A percentile compares a stretch with the other conserved stretches of the same genome.
phyloP scores from a whole-genome alignment of 78 protist species.

The Polysphondylium violaceum region DNA sequence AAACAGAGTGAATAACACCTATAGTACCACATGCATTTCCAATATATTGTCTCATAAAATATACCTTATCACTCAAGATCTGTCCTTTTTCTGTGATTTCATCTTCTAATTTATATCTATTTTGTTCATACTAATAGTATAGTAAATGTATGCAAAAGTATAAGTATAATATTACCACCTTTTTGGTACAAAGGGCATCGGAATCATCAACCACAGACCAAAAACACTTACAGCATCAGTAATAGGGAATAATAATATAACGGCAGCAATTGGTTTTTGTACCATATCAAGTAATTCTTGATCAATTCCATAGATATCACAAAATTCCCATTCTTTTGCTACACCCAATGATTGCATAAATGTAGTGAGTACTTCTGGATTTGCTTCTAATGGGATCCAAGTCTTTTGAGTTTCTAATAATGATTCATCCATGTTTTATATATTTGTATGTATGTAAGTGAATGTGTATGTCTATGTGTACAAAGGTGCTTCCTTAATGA shows the following conservation, averaged over 20 bases:
- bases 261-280: slow-evolving; percentile 93
- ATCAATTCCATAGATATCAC: slow-evolving; percentile 94
- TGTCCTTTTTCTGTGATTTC: slow-evolving; percentile 42
- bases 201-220: background rate
- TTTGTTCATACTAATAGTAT: slow-evolving; percentile 55
- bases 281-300: slow-evolving; percentile 91
- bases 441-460: too few species aligned
- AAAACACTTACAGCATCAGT: slow-evolving; percentile 49
- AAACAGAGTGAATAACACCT: slow-evolving; percentile 90
- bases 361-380: slow-evolving; percentile 92
- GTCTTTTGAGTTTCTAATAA: slow-evolving; percentile 69
- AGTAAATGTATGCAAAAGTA: background rate
- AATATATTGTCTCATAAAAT: slow-evolving; percentile 89
- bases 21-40: slow-evolving; percentile 98
- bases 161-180: background rate
- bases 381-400: slow-evolving; percentile 95
- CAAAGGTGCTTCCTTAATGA: too few species aligned
- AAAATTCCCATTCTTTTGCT: slow-evolving; percentile 55
- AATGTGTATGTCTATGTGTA: too few species aligned
- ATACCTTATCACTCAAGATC: slow-evolving; percentile 48
- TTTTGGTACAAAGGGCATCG: background rate
- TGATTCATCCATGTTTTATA: background rate
- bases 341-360: slow-evolving; percentile 84
- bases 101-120: slow-evolving; percentile 30
- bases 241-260: slow-evolving; percentile 93